phyloP scores from a whole-genome alignment of 23 red algal genomes.

The Gracilaria domingensis region DNA sequence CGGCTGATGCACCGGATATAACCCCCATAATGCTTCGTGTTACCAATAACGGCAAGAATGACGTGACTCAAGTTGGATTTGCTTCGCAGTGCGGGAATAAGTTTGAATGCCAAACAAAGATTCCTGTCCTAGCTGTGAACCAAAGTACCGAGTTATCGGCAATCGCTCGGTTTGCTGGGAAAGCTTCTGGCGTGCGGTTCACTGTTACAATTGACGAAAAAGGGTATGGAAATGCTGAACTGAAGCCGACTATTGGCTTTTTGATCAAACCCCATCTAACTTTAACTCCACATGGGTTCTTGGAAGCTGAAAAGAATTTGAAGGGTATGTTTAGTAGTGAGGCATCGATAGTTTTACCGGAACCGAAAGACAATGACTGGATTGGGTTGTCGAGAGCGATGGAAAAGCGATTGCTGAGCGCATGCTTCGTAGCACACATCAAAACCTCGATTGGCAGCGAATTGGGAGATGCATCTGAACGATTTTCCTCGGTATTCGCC shows the following conservation, averaged over 20 bases:
- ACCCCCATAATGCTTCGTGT: conserved; percentile 44
- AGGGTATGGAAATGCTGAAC: conserved; percentile 33
- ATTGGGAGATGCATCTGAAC: conserved; percentile 16
- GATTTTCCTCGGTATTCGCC: conserved; percentile 52
- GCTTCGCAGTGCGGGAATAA: conserved; percentile 33
- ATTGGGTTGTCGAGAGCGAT: conserved; percentile 53
- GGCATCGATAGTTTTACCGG: neutral
- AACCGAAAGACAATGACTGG: conserved; percentile 56
- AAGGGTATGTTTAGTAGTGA: conserved; percentile 60
- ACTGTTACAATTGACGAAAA: conserved; percentile 6
- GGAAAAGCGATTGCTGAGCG: conserved; percentile 12
- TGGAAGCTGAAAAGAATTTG: conserved; percentile 37
- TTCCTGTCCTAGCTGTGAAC: neutral
- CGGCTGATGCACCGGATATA: conserved; percentile 14
- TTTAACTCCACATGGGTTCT: conserved; percentile 45
- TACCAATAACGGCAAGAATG: conserved; percentile 40
- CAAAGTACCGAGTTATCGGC: conserved; percentile 30
- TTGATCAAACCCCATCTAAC: conserved; percentile 35
- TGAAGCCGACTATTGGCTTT: conserved; percentile 58
- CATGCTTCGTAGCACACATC: conserved; percentile 59
- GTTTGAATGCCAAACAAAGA: conserved; percentile 14
- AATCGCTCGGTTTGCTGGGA: conserved; percentile 38
- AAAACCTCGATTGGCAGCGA: conserved; percentile 62
- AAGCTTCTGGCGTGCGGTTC: conserved; percentile 50
- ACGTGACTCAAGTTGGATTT: conserved; percentile 24